Percentiles rank a stretch among this genome's conserved stretches.
Conservation (phyloP, 441 rosid genomes). For the Eruca vesicaria region DNA sequence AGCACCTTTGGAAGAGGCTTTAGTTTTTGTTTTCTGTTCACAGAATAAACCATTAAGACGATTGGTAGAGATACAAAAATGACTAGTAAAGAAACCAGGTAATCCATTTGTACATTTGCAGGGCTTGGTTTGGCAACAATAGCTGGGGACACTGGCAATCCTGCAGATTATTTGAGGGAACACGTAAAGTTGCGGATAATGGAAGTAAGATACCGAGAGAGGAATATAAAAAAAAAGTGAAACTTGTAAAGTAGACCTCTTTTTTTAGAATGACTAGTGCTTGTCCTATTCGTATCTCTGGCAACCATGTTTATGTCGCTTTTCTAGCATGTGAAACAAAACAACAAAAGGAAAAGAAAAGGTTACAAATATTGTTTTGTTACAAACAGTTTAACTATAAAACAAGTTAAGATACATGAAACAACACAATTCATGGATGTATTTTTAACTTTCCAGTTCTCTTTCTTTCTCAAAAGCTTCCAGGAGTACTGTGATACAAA, state of each 20-base stretch:
- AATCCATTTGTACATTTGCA: slow-evolving; percentile 47
- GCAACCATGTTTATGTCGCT: slow-evolving; percentile 28
- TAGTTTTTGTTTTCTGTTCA: slow-evolving; percentile 44
- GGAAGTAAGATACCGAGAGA: neutral
- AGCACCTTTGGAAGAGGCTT: slow-evolving; percentile 22
- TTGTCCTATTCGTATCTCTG: slow-evolving; percentile 47
- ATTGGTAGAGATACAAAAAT: slow-evolving; percentile 13
- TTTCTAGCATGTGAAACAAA: slow-evolving; percentile 43
- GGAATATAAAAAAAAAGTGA: slow-evolving; percentile 12
- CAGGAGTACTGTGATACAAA: neutral
- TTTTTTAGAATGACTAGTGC: slow-evolving; percentile 21
- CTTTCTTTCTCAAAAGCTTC: neutral
- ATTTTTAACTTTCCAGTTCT: neutral
- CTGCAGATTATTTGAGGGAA: slow-evolving; percentile 20
- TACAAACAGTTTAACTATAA: neutral
- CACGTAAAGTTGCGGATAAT: neutral
- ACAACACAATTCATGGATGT: neutral
- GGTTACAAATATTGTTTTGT: slow-evolving; percentile 11
- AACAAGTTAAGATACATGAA: neutral
- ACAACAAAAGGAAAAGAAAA: neutral
- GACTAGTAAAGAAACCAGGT: slow-evolving; percentile 12
- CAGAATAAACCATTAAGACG: slow-evolving; percentile 23
- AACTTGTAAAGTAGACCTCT: slow-evolving; percentile 51
- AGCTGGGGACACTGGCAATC: slow-evolving; percentile 35
- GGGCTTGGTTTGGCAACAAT: slow-evolving; percentile 39